Evolutionary conservation across 805 yeast genomes (phyloP), one percentile per base, ranked within the genome.

Genomic region (Hanseniaspora vineae): DNA sequence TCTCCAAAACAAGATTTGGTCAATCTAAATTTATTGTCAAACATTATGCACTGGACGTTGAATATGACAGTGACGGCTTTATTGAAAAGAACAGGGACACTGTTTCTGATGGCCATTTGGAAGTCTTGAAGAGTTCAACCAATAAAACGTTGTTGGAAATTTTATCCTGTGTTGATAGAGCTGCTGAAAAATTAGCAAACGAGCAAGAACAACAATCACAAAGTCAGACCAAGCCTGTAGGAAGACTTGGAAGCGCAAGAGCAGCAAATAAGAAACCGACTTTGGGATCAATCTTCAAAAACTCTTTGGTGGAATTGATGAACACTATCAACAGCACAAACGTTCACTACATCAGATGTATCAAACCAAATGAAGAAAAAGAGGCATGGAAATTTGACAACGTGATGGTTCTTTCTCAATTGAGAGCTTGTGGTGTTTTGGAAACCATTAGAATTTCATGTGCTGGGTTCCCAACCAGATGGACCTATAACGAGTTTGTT

Each of bases 391-490:
- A 81, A 62, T 90, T 90, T 66, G 95, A 88, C 59, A 87, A 95
- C 14, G 75, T 88, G 42, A 89, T 90, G 97, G 97, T 90, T 13
- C 72, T 92, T 51, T 82, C 95, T 6, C 98, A 90, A 66, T 73
- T 90, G 52, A 78, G 98, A 62, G 98, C 98, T 6, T 90, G 98
- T 72, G 98, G 98, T 82, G 97, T 90, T 44, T 72, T 90, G 55
- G 98, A 92, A 64, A 92, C 98, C 1, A 90, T 90, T 60, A 73
- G 96, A 59, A 90, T 90, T 44, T 89, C 97, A 1, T 89, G 97
- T 68, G 97, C 96, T 45, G 98, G 98, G 39, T 90, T 89, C 75
- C 98, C 98, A 15, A 83, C 96, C 0, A 75, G 97, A 61, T 87
- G 96, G 88, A 78, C 95, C 2, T 92, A 87, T 61, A 88, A 81